Conservation (phyloP, 371 early-diverging fungal genomes). For the Umbelopsis sp. region DNA sequence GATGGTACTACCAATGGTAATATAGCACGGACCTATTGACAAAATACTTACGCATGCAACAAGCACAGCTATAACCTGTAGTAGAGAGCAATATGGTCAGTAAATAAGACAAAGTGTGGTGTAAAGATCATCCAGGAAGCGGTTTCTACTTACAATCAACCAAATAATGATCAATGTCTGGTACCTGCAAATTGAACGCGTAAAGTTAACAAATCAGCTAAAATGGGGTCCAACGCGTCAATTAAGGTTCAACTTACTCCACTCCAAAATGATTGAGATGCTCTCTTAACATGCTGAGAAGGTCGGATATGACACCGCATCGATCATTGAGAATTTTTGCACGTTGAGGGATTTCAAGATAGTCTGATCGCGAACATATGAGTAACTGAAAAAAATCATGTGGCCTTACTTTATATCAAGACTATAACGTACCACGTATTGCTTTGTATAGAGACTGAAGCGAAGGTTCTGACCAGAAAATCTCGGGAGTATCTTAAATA, state of each 20-base stretch:
- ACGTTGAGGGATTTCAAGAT: conserved; percentile 83
- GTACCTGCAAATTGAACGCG: conserved; percentile 26
- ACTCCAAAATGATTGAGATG: conserved; percentile 69
- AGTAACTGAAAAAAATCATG: background rate
- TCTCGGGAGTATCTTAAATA: conserved; percentile 54
- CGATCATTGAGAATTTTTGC: conserved; percentile 84
- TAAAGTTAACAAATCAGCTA: background rate
- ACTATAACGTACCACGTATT: conserved; percentile 34
- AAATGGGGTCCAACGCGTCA: background rate
- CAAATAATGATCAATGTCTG: conserved; percentile 73
- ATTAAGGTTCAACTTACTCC: conserved; percentile 23
- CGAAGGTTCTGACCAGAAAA: conserved; percentile 61
- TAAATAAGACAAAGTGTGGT: background rate
- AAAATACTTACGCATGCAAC: conserved; percentile 61
- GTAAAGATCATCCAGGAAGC: background rate
- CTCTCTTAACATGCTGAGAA: conserved; percentile 83
- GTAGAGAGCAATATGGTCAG: background rate
- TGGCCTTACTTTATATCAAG: background rate
- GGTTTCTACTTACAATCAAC: conserved; percentile 39
- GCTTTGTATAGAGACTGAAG: conserved; percentile 57
- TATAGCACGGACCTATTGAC: background rate
- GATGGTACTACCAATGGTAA: background rate
- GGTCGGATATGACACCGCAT: conserved; percentile 78
- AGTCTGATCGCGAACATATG: conserved; percentile 34
- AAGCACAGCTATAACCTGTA: conserved; percentile 51